A percentile compares a stretch with the other conserved stretches of the same genome.
Evolutionary conservation across 139 green algal species (phyloP).

Genomic region (Pycnococcus provasolii): DNA sequence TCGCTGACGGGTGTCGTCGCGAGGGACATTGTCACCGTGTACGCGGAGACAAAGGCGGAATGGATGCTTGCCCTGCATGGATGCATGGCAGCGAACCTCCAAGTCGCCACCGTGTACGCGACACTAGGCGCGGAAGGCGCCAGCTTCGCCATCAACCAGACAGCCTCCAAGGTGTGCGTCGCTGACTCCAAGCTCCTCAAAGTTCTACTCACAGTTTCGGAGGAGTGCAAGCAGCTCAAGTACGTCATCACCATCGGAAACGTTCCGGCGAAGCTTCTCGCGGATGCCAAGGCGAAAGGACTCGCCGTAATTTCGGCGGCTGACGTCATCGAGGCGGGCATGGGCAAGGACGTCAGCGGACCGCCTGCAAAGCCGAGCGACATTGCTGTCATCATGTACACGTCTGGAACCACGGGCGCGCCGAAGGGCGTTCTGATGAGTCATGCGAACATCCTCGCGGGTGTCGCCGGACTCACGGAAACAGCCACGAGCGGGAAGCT

Average conservation of each 20-base stretch:
- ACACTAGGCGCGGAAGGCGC: conserved; percentile 12
- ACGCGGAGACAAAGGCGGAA: conserved; percentile 21
- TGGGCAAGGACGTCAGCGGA: background rate
- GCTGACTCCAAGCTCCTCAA: conserved; percentile 11
- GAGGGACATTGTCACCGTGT: conserved; percentile 18
- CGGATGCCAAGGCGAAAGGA: background rate
- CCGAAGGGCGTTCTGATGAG: conserved; percentile 29
- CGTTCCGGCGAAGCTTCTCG: background rate
- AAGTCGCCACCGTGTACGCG: conserved; percentile 14
- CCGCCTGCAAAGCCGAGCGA: conserved; percentile 28
- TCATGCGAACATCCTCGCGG: conserved; percentile 13
- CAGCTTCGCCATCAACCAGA: conserved; percentile 8
- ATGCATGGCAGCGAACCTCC: conserved; percentile 1
- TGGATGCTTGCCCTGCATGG: conserved; percentile 18
- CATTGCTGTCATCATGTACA: conserved; percentile 45
- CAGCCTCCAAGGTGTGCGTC: background rate
- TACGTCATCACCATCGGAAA: conserved; percentile 10
- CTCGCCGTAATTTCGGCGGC: background rate
- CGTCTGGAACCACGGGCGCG: conserved; percentile 34
- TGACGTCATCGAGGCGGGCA: background rate
- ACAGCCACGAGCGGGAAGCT: background rate
- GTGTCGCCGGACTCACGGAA: conserved; percentile 1
- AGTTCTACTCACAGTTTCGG: background rate
- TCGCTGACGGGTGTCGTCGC: background rate
- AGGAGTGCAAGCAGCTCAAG: conserved; percentile 8